A percentile compares a stretch with the other conserved stretches of the same genome.
phyloP scores from a whole-genome alignment of 164 flowering plant genomes.

The Annona cherimola region DNA sequence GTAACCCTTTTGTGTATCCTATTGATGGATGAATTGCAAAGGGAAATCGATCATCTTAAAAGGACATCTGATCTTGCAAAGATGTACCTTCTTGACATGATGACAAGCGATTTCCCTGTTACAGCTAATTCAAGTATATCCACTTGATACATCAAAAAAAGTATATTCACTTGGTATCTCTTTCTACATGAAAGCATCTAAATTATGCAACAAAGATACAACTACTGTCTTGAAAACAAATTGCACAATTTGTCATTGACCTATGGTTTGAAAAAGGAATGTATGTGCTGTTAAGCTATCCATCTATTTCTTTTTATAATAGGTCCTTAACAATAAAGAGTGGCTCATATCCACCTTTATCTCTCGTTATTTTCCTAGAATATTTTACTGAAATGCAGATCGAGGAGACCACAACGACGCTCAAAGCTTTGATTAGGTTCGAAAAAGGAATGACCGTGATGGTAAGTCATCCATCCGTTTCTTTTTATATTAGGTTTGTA shows the following conservation, averaged over 20 bases:
- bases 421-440: slow-evolving; percentile 11
- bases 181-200: neutral
- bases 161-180: neutral
- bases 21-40: too few relatives aligned
- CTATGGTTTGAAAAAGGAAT: too few relatives aligned
- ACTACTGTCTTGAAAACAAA: too few relatives aligned
- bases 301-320: neutral
- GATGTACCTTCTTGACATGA: too few relatives aligned
- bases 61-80: too few relatives aligned
- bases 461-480: neutral
- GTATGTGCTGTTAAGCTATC: neutral
- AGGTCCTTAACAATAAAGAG: slow-evolving; percentile 59
- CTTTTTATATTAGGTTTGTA: slow-evolving; percentile 28
- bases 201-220: neutral
- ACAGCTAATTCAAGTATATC: neutral
- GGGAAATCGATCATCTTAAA: too few relatives aligned
- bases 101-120: neutral
- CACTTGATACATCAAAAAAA: too few relatives aligned
- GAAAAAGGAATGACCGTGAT: neutral
- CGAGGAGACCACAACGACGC: slow-evolving; percentile 39
- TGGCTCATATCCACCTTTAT: slow-evolving; percentile 44
- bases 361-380: neutral
- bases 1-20: too few relatives aligned
- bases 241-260: neutral
- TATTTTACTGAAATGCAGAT: slow-evolving; percentile 54